Evolutionary conservation across 1,284 basidiomycete species (phyloP).

Genomic region (Coniferiporia weirii): DNA sequence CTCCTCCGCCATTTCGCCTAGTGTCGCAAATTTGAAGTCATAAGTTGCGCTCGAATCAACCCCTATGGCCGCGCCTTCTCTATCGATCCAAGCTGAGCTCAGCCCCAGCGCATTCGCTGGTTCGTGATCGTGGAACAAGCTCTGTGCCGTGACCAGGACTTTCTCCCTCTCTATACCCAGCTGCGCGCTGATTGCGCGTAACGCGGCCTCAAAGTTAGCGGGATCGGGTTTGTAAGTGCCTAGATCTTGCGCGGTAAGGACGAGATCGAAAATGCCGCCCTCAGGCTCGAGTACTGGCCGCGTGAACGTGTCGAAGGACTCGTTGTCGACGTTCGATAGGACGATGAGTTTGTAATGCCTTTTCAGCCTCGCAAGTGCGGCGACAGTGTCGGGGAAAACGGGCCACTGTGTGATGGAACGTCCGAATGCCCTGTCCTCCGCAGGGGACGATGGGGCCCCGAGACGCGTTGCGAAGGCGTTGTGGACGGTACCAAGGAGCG

Average conservation of each 20-base stretch:
- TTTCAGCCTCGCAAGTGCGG: constrained; percentile 53
- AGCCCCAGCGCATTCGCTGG: constrained; percentile 48
- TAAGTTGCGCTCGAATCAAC: constrained; percentile 22
- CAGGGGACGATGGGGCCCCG: constrained; percentile 20
- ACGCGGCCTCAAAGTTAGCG: constrained; percentile 47
- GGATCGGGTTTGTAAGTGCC: constrained; percentile 65
- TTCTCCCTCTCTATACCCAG: constrained; percentile 41
- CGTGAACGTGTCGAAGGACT: constrained; percentile 52
- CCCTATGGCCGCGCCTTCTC: constrained; percentile 44
- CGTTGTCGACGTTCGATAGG: constrained; percentile 68
- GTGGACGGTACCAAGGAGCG: constrained; percentile 51
- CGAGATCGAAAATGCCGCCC: constrained; percentile 42
- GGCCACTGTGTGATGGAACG: constrained; percentile 56
- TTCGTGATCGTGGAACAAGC: constrained; percentile 51
- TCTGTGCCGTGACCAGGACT: constrained; percentile 54
- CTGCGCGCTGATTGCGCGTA: constrained; percentile 42
- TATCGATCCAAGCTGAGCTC: constrained; percentile 58
- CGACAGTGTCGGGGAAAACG: constrained; percentile 59
- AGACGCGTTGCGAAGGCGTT: constrained; percentile 34
- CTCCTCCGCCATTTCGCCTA: constrained; percentile 31
- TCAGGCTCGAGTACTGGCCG: constrained; percentile 46
- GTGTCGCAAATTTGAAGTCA: constrained; percentile 17
- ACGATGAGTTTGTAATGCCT: constrained; percentile 62
- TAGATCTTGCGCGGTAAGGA: constrained; percentile 64
- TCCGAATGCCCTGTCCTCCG: constrained; percentile 41